Evolutionary conservation across 148 eudicot genomes (phyloP).

Genomic region (Vaccinium macrocarpon): DNA sequence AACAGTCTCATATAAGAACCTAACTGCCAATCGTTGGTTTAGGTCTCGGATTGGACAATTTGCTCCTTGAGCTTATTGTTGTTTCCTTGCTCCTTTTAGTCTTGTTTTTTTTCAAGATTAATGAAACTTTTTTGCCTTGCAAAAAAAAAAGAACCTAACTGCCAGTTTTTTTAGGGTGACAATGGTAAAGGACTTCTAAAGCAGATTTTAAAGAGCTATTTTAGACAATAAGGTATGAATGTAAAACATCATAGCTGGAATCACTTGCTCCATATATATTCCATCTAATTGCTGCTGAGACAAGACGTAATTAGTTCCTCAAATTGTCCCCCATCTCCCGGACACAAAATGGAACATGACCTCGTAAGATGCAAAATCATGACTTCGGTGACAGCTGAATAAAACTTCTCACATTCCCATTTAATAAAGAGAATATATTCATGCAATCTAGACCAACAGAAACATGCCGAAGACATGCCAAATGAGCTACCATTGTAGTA

Average conservation of each 20-base stretch:
- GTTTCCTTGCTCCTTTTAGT: too few species aligned
- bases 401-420: background rate
- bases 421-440: background rate
- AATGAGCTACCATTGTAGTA: background rate
- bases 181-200: background rate
- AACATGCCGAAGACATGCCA: background rate
- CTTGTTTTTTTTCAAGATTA: too few species aligned
- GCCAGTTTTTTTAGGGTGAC: background rate
- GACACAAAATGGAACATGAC: background rate
- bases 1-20: background rate
- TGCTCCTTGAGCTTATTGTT: too few species aligned
- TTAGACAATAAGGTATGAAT: background rate
- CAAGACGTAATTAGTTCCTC: background rate
- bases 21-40: too few species aligned
- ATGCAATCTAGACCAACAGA: constrained; percentile 6
- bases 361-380: background rate
- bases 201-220: background rate
- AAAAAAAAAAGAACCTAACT: background rate
- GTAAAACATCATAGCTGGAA: constrained; percentile 1
- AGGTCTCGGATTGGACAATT: too few species aligned
- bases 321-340: background rate
- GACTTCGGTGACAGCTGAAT: background rate
- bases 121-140: too few species aligned
- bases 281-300: background rate
- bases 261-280: background rate